phyloP scores from a whole-genome alignment of 805 yeast genomes.

The Teunomyces cretensis region DNA sequence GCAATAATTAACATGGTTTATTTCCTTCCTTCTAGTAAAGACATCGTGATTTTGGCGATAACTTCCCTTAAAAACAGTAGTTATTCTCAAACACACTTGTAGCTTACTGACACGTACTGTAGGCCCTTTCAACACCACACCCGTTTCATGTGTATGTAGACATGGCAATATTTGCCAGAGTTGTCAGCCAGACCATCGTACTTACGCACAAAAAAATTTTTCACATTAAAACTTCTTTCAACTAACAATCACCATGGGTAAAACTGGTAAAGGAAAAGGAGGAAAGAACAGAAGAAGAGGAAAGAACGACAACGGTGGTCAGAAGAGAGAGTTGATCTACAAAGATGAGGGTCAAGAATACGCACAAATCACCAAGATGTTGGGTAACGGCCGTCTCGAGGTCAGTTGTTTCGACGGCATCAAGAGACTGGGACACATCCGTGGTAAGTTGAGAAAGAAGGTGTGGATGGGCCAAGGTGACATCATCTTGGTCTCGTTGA shows the following conservation, averaged over 20 bases:
- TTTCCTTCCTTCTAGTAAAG: too few relatives aligned
- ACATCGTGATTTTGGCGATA: too few relatives aligned
- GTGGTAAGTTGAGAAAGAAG: slow-evolving; percentile 99
- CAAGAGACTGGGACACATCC: slow-evolving; percentile 93
- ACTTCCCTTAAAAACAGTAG: too few relatives aligned
- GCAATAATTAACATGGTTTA: neutral
- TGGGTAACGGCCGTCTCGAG: slow-evolving; percentile 96
- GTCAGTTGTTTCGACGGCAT: slow-evolving; percentile 93
- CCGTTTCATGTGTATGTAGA: too few relatives aligned
- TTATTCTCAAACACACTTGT: neutral
- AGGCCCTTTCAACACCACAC: too few relatives aligned
- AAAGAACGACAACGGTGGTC: slow-evolving; percentile 87
- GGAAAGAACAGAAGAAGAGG: slow-evolving; percentile 98
- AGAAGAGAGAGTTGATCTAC: slow-evolving; percentile 89
- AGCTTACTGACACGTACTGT: neutral
- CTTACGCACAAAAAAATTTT: slow-evolving; percentile 4
- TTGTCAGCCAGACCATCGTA: neutral
- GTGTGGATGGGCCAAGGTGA: slow-evolving; percentile 99
- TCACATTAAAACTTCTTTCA: neutral
- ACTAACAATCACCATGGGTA: slow-evolving; percentile 53
- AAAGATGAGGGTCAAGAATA: slow-evolving; percentile 98
- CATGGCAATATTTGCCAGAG: too few relatives aligned
- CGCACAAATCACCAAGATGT: slow-evolving; percentile 97
- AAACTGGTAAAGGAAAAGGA: slow-evolving; percentile 76
- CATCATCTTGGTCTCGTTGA: slow-evolving; percentile 88